Percentiles rank a stretch among this genome's conserved stretches.
Conservation (phyloP, 176 grass and related monocot genomes). For the Avena sativa region DNA sequence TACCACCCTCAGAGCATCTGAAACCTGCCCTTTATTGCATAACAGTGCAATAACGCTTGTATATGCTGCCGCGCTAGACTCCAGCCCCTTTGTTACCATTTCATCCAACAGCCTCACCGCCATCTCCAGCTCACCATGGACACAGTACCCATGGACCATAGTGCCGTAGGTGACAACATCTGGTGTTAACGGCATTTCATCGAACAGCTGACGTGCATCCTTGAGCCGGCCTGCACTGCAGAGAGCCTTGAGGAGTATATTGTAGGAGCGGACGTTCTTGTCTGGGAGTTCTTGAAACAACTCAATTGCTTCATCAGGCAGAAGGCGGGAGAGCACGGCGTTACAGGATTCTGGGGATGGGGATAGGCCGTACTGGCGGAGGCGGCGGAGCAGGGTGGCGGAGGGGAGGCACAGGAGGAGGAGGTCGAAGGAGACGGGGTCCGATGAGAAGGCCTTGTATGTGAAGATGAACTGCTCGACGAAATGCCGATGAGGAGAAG, state of each 20-base stretch:
- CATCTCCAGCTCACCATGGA: conserved; percentile 50
- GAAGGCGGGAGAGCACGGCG: conserved; percentile 65
- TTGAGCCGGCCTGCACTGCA: conserved; percentile 46
- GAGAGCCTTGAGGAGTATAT: conserved; percentile 71
- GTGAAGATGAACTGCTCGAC: conserved; percentile 74
- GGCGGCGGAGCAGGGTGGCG: conserved; percentile 57
- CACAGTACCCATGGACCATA: conserved; percentile 76
- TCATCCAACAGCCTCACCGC: conserved; percentile 69
- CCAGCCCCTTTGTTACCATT: conserved; percentile 64
- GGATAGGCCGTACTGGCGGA: conserved; percentile 71
- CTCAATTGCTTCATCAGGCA: conserved; percentile 52
- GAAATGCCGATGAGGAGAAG: conserved; percentile 65
- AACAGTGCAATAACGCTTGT: conserved; percentile 73
- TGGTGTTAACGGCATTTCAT: conserved; percentile 48
- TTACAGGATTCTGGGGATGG: conserved; percentile 72
- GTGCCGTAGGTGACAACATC: conserved; percentile 86
- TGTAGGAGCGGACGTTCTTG: conserved; percentile 73
- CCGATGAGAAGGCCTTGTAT: conserved; percentile 86
- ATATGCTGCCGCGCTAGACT: conserved; percentile 66
- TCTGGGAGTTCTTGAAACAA: conserved; percentile 60
- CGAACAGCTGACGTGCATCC: conserved; percentile 62
- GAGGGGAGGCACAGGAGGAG: conserved; percentile 70
- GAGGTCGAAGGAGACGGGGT: conserved; percentile 77
- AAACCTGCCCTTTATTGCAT: conserved; percentile 60
- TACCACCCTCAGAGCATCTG: conserved; percentile 67